Conservation (phyloP, 495 filamentous ascomycete genomes). For the Tuber umbilicatum region DNA sequence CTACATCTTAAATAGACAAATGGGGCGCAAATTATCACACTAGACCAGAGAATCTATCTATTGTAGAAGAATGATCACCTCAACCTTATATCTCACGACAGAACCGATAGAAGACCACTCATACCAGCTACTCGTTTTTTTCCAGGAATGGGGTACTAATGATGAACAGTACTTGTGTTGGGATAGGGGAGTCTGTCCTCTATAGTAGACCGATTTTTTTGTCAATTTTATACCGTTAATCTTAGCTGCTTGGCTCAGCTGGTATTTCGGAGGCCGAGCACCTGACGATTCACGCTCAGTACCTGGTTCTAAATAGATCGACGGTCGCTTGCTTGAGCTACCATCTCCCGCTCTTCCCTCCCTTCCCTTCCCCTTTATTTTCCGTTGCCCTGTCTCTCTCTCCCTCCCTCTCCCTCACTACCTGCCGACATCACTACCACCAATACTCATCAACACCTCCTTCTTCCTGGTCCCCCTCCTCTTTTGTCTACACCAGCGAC, state of each 20-base stretch:
- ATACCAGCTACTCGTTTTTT: too few species aligned
- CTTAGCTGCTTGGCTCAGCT: neutral
- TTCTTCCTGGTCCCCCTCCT: constrained; percentile 16
- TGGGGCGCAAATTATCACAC: neutral
- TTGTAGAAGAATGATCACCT: neutral
- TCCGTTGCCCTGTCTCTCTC: constrained; percentile 33
- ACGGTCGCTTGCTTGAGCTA: constrained; percentile 19
- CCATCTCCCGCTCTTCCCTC: constrained; percentile 39
- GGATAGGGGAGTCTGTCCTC: neutral
- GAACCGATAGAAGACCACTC: too few species aligned
- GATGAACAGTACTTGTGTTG: neutral
- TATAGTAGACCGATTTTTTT: neutral
- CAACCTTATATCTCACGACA: neutral
- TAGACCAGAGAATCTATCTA: neutral
- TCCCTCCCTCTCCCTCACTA: constrained; percentile 21
- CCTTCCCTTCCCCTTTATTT: constrained; percentile 36
- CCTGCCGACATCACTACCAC: constrained; percentile 7
- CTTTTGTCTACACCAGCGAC: constrained; percentile 23
- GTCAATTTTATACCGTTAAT: neutral
- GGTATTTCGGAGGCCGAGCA: neutral
- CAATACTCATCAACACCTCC: too few species aligned
- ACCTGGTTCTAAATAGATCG: constrained; percentile 16
- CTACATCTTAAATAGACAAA: neutral
- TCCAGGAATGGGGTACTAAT: neutral
- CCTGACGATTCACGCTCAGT: neutral